A percentile compares a stretch with the other conserved stretches of the same genome.
Conservation (phyloP, 1,284 basidiomycete species). For the Cryptococcus hybrid region DNA sequence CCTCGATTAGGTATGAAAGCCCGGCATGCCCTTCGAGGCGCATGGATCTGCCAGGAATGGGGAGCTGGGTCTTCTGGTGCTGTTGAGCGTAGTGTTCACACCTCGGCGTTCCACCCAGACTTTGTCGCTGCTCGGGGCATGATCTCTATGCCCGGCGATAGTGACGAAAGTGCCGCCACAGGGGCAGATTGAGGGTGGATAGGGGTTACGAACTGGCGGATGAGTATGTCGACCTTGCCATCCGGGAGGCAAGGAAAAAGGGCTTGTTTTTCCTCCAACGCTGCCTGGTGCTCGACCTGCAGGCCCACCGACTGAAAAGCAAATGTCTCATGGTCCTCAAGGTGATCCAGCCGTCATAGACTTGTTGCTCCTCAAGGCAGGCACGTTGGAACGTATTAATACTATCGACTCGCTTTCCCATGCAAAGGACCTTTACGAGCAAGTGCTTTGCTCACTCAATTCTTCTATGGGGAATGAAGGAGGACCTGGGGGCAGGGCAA, state of each 20-base stretch:
- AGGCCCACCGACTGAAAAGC: constrained; percentile 13
- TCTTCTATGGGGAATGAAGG: constrained; percentile 3
- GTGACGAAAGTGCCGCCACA: background rate
- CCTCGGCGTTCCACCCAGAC: constrained; percentile 26
- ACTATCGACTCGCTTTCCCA: constrained; percentile 58
- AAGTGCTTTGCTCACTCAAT: constrained; percentile 46
- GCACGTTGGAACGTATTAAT: constrained; percentile 66
- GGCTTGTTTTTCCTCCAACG: constrained; percentile 38
- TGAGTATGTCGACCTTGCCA: constrained; percentile 41
- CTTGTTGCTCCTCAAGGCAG: constrained; percentile 63
- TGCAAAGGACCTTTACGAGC: constrained; percentile 63
- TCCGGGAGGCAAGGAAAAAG: constrained; percentile 29
- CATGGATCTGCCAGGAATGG: constrained; percentile 76
- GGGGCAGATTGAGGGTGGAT: constrained; percentile 24
- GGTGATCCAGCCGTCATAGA: constrained; percentile 56
- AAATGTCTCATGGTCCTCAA: constrained; percentile 3
- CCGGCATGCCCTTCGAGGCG: constrained; percentile 65
- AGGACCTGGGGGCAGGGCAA: constrained; percentile 18
- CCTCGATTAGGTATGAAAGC: constrained; percentile 64
- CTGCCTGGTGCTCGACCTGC: constrained; percentile 16
- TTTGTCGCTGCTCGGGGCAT: constrained; percentile 23
- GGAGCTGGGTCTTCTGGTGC: constrained; percentile 56
- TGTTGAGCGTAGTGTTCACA: constrained; percentile 5
- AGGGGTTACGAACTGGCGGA: constrained; percentile 46
- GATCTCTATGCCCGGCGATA: constrained; percentile 13